phyloP scores from a whole-genome alignment of 495 filamentous ascomycete genomes.

The Penicillium silybi region DNA sequence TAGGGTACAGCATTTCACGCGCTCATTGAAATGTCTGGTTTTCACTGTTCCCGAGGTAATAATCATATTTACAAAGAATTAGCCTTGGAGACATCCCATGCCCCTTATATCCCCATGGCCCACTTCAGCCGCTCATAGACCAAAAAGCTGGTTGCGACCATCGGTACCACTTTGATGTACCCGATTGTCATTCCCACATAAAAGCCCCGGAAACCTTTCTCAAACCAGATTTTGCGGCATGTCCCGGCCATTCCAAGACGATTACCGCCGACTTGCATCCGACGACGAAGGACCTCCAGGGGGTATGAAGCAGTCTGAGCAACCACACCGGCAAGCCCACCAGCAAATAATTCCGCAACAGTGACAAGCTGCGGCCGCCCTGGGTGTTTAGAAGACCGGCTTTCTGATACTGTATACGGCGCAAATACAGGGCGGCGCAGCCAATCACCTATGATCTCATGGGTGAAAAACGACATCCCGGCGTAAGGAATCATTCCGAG shows the following conservation, averaged over 20 bases:
- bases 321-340: background rate
- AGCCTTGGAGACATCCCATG: no score
- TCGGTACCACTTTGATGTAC: background rate
- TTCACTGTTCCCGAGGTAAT: no score
- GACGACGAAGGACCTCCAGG: background rate
- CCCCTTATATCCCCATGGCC: background rate
- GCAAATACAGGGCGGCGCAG: background rate
- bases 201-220: background rate
- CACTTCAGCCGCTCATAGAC: background rate
- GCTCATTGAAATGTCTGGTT: no score
- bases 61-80: no score
- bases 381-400: background rate
- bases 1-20: background rate
- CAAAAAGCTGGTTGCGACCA: background rate
- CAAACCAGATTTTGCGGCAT: background rate
- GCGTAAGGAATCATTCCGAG: background rate
- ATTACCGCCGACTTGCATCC: background rate
- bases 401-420: background rate
- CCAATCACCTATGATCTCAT: background rate
- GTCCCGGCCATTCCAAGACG: background rate
- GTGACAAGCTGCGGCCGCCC: background rate
- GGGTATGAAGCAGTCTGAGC: background rate
- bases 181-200: background rate
- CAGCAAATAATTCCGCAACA: background rate
- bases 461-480: background rate